Conservation (phyloP, 1,284 basidiomycete species). For the Cutaneotrichosporon sp. region DNA sequence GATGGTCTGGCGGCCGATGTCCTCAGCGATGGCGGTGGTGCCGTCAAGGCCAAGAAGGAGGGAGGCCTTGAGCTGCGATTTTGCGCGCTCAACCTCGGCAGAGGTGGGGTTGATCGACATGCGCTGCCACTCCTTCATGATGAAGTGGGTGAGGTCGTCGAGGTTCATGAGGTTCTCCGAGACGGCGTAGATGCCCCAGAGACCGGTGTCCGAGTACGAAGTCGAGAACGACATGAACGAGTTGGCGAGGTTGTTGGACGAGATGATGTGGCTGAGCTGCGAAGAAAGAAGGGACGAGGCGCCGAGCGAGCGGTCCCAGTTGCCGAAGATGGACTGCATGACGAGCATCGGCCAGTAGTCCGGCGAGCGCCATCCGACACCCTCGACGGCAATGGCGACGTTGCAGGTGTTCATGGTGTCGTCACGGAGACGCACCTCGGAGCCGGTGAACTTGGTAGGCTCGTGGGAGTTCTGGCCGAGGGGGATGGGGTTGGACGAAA, state of each 20-base stretch:
- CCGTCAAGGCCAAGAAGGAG: conserved; percentile 88
- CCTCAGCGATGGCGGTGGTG: conserved; percentile 93
- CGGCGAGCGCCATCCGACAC: conserved; percentile 94
- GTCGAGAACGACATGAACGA: conserved; percentile 99
- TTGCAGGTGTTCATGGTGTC: conserved; percentile 85
- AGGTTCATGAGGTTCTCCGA: conserved; percentile 89
- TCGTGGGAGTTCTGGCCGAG: conserved; percentile 70
- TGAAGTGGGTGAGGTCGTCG: conserved; percentile 92
- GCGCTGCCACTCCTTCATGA: conserved; percentile 92
- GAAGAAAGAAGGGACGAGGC: conserved; percentile 85
- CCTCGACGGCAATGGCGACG: conserved; percentile 95
- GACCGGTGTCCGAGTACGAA: conserved; percentile 98
- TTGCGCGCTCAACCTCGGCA: conserved; percentile 91
- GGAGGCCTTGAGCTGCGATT: conserved; percentile 95
- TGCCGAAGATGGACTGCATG: conserved; percentile 96
- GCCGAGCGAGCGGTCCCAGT: conserved; percentile 98
- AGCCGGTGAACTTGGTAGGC: conserved; percentile 81
- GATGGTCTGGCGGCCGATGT: conserved; percentile 94
- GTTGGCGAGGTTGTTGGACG: conserved; percentile 94
- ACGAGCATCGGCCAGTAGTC: conserved; percentile 99
- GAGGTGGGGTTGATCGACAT: conserved; percentile 83
- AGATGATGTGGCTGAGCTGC: conserved; percentile 85
- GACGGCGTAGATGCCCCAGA: conserved; percentile 98
- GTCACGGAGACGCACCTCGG: conserved; percentile 93
- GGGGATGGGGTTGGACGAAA: conserved; percentile 80